These are phyloP conservation scores for Crithidia sp. DNA, from an alignment of 208 protist species.

Conservation along the genomic window DNA sequence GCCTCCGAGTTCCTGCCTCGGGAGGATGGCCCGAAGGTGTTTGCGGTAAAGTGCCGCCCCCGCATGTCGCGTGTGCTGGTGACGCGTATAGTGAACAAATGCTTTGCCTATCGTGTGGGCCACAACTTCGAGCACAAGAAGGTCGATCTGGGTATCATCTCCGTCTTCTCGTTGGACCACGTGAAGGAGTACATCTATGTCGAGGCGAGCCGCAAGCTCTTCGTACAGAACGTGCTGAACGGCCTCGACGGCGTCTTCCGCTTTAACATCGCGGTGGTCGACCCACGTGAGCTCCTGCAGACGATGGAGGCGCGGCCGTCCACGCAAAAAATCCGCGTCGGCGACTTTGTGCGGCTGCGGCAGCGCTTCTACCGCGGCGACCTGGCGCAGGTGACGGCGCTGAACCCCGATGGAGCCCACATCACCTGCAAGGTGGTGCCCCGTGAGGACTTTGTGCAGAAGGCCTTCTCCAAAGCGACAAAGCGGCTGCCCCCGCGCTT, in stretches of 20 bases:
- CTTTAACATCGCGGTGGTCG: slow-evolving; percentile 85
- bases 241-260: slow-evolving; percentile 88
- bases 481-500: slow-evolving; percentile 71
- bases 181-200: slow-evolving; percentile 94
- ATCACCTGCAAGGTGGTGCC: slow-evolving; percentile 85
- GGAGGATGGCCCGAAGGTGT: slow-evolving; percentile 88
- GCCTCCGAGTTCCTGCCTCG: slow-evolving; percentile 78
- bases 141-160: slow-evolving; percentile 91
- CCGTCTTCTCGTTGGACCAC: slow-evolving; percentile 91
- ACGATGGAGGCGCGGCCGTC: slow-evolving; percentile 85
- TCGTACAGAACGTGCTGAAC: slow-evolving; percentile 89
- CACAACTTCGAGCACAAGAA: slow-evolving; percentile 78
- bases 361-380: slow-evolving; percentile 86
- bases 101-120: slow-evolving; percentile 85
- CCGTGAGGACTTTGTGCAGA: slow-evolving; percentile 87
- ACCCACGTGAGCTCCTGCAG: slow-evolving; percentile 88
- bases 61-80: slow-evolving; percentile 87
- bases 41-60: slow-evolving; percentile 86
- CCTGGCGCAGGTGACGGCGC: slow-evolving; percentile 75
- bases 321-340: slow-evolving; percentile 69
- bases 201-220: slow-evolving; percentile 87
- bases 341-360: slow-evolving; percentile 83
- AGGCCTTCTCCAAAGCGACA: slow-evolving; percentile 77
- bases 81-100: slow-evolving; percentile 93
- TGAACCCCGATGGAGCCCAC: slow-evolving; percentile 62